Conservation (phyloP, 208 protist genomes). For the Acanthamoeba culbertsoni region DNA sequence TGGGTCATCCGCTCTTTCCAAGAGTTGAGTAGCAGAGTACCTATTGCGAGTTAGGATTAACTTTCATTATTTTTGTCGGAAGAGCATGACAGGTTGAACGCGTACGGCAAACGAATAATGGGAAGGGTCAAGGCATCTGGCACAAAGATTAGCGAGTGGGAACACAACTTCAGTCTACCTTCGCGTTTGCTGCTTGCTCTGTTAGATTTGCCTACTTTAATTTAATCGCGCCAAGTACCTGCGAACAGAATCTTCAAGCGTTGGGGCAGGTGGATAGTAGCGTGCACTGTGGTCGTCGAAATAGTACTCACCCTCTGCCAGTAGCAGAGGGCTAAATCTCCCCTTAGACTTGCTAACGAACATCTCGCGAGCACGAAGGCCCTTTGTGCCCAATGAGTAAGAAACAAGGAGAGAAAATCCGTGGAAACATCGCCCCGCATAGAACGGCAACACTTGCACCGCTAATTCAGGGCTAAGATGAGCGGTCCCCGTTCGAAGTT, state of each 20-base stretch:
- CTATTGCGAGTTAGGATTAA: no score
- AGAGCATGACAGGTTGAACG: background rate
- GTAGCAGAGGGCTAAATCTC: slow-evolving; percentile 76
- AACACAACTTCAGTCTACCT: slow-evolving; percentile 79
- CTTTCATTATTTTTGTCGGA: no score
- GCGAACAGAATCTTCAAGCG: background rate
- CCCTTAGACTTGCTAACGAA: background rate
- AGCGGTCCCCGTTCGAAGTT: background rate
- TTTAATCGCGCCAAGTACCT: background rate
- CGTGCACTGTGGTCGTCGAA: slow-evolving; percentile 77
- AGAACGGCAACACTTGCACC: background rate
- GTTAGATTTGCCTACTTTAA: no score
- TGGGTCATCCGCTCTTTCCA: background rate
- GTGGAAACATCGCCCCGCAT: background rate
- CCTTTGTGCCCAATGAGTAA: no score
- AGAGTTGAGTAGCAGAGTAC: background rate
- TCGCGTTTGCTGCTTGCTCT: background rate
- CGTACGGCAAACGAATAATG: slow-evolving; percentile 77
- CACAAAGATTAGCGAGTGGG: slow-evolving; percentile 82
- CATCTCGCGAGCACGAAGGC: background rate
- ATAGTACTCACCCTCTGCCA: slow-evolving; percentile 84
- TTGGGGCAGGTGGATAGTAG: slow-evolving; percentile 71
- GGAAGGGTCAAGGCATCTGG: slow-evolving; percentile 75
- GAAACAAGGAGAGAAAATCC: no score
- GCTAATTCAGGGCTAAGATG: background rate